Base-by-base conservation (phyloP, 2,329 filamentous ascomycete genomes). In the Microsporum canis region DNA sequence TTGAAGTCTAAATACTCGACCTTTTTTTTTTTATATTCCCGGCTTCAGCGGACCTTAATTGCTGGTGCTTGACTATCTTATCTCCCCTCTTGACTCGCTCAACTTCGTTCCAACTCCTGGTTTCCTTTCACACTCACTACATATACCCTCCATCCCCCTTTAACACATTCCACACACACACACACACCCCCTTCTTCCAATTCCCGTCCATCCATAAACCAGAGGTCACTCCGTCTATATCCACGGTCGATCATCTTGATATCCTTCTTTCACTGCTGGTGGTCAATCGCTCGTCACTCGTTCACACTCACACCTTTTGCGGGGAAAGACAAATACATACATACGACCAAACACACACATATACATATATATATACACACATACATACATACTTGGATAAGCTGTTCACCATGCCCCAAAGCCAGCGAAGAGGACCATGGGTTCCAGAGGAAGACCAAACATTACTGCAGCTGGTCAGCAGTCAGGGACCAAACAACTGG, bases 401-500 rank as follows among this genome's bases (percentile, higher is more conserved):
- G 17, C 17, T 6, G n/a, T 61, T 57, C 57, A 64, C 45, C 61
- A 78, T 79, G 77, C 72, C 73, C 65, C 72, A 75, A 61, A 70
- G 78, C 70, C 84, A 87, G 71, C 84, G 86, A 71, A 84, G 89
- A 76, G 90, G 90, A 62, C 89, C 90, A 62, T 95, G 90, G 90
- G 88, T 89, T 64, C 84, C 86, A 68, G 79, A 81, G 58, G 90
- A 95, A 75, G 90, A 95, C 71, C 76, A 80, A 57, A 79, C 82
- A 63, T 81, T 95, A 29, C 80, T 90, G 66, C 79, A 83, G 63
- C 82, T 92, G 29, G 88, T 95, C 64, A 79, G 82, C 56, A 79
- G 80, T 58, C 84, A 89, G 73, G 88, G 89, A 36, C 82, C 88
- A 36, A 82, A 88, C 72, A 94, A 96, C 80, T 97, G 92, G 92